Conservation (phyloP, 2,329 filamentous ascomycete species). For the Byssothecium circinans region DNA sequence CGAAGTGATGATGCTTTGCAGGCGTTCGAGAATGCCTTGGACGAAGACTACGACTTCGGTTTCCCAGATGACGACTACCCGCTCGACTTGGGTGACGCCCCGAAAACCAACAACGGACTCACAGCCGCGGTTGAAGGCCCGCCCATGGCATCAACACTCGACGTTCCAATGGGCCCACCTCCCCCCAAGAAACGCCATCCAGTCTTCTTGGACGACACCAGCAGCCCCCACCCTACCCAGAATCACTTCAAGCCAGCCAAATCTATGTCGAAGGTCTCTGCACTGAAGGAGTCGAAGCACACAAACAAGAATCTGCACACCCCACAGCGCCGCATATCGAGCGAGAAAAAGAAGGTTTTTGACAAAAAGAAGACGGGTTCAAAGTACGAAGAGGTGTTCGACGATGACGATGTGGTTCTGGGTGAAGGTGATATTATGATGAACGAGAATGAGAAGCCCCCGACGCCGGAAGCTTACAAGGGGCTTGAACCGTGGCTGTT, state of each 20-base stretch:
- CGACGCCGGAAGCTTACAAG: conserved; percentile 28
- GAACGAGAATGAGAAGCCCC: neutral
- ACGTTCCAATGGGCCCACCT: conserved; percentile 2
- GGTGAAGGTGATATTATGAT: neutral
- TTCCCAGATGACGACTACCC: conserved; percentile 10
- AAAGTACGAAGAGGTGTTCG: neutral
- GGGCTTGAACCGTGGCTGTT: conserved; percentile 44
- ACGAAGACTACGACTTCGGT: conserved; percentile 7
- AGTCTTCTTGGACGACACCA: conserved; percentile 19
- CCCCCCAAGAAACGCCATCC: conserved; percentile 8
- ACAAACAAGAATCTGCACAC: neutral
- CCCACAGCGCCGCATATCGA: neutral
- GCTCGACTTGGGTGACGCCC: conserved; percentile 1
- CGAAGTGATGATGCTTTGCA: conserved; percentile 1
- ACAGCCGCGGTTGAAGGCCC: neutral
- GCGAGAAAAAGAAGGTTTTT: neutral
- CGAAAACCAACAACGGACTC: neutral
- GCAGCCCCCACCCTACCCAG: conserved; percentile 4
- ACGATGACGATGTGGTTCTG: neutral
- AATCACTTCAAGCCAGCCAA: conserved; percentile 6
- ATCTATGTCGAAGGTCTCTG: conserved; percentile 1
- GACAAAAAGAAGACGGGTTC: neutral
- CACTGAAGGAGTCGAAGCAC: conserved; percentile 3
- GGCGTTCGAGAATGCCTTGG: neutral
- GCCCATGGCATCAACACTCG: neutral